phyloP scores from a whole-genome alignment of 345 rosid genomes.

The Clausena lansium region DNA sequence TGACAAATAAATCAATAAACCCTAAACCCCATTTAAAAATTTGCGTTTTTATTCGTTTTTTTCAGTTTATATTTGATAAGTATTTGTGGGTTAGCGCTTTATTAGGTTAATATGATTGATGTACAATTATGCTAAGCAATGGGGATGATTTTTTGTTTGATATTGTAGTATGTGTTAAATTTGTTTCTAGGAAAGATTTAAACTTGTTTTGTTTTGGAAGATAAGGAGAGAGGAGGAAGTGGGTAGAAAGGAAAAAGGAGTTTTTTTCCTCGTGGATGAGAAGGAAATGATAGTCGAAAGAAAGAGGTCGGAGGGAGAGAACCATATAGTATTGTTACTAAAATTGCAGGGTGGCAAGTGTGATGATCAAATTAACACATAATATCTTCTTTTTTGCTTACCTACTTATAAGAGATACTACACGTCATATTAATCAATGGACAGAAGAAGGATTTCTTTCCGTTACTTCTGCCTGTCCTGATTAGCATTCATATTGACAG shows the following conservation, averaged over 20 bases:
- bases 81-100: not conserved
- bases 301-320: not conserved
- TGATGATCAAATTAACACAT: not conserved
- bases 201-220: not conserved
- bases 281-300: not conserved
- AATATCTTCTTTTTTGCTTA: not conserved
- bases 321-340: not conserved
- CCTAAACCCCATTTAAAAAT: not conserved
- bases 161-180: not conserved
- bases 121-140: not conserved
- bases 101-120: not conserved
- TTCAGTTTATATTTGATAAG: not conserved
- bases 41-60: not conserved
- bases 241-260: not conserved
- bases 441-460: not conserved
- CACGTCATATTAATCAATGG: not conserved
- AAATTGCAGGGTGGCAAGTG: not conserved
- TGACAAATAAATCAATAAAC: constrained; percentile 9
- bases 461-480: not conserved
- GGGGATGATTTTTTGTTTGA: not conserved
- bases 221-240: not conserved
- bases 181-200: not conserved
- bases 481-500: not conserved
- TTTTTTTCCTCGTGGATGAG: not conserved
- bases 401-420: not conserved